Evolutionary conservation across 305 asterid species (phyloP).

Genomic region (Rubia tinctorum): DNA sequence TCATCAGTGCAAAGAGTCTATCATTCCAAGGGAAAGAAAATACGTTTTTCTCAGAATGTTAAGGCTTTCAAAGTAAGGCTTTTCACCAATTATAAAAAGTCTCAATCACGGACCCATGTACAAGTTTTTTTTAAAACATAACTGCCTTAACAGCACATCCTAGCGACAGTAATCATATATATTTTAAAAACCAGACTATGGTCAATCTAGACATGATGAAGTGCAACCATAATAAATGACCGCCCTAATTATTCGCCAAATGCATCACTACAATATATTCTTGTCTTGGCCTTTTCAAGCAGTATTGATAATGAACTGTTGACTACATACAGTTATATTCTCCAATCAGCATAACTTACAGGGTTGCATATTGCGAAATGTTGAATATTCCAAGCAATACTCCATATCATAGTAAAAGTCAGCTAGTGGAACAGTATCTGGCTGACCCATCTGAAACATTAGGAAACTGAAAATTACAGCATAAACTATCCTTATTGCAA

Average conservation of each 20-base stretch:
- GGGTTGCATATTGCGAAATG: conserved; percentile 50
- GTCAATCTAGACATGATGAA: background rate
- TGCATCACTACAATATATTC: background rate
- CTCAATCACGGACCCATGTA: background rate
- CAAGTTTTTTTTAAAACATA: background rate
- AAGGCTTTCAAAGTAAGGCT: background rate
- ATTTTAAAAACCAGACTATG: background rate
- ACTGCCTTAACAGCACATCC: background rate
- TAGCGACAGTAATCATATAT: background rate
- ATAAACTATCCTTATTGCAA: background rate
- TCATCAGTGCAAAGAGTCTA: background rate
- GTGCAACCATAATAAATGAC: conserved; percentile 1
- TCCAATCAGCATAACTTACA: conserved; percentile 38
- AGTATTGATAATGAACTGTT: background rate
- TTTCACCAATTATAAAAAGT: background rate
- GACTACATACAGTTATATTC: background rate
- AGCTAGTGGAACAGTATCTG: conserved; percentile 34
- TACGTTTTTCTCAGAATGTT: background rate
- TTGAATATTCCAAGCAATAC: conserved; percentile 78
- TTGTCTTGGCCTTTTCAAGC: background rate
- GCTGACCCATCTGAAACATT: conserved; percentile 42
- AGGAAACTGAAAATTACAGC: conserved; percentile 12
- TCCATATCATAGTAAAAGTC: conserved; percentile 85
- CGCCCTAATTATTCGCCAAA: background rate
- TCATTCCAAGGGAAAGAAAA: background rate